These are phyloP conservation scores for Coniochaeta sp. DNA, from an alignment of 2,329 filamentous ascomycete genomes.

Conservation along the genomic window DNA sequence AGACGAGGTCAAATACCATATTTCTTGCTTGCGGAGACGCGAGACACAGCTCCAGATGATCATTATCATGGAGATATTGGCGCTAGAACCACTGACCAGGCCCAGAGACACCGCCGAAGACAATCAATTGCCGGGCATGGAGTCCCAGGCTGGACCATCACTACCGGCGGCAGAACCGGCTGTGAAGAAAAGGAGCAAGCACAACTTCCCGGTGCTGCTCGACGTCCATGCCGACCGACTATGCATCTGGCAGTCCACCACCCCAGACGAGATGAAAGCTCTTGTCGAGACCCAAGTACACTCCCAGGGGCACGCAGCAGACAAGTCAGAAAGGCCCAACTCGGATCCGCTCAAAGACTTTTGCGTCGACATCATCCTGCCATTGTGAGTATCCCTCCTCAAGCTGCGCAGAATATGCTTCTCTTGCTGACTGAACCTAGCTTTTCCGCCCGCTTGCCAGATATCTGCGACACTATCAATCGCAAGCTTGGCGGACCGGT, in stretches of 20 bases:
- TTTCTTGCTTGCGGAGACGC: constrained; percentile 60
- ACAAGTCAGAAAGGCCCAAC: constrained; percentile 30
- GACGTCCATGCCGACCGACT: constrained; percentile 71
- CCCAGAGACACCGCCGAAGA: constrained; percentile 31
- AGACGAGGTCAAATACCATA: constrained; percentile 51
- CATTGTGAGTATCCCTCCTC: constrained; percentile 51
- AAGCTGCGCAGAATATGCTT: not conserved
- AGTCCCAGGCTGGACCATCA: constrained; percentile 24
- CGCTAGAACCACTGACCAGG: constrained; percentile 49
- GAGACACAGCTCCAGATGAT: constrained; percentile 80
- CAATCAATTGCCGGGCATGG: constrained; percentile 37
- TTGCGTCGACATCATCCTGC: constrained; percentile 71
- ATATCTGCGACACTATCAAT: constrained; percentile 62
- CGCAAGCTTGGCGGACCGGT: constrained; percentile 69
- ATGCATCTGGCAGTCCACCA: constrained; percentile 77
- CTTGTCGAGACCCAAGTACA: constrained; percentile 39
- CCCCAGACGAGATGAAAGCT: constrained; percentile 47
- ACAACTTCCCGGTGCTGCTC: constrained; percentile 57
- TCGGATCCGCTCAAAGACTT: constrained; percentile 66
- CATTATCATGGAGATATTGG: constrained; percentile 67
- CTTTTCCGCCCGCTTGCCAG: constrained; percentile 69
- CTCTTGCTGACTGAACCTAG: constrained; percentile 33
- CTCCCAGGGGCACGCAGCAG: constrained; percentile 22
- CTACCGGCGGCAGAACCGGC: constrained; percentile 23
- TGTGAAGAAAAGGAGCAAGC: constrained; percentile 50